phyloP scores from a whole-genome alignment of 495 filamentous ascomycete genomes.

The Neurospora africana region DNA sequence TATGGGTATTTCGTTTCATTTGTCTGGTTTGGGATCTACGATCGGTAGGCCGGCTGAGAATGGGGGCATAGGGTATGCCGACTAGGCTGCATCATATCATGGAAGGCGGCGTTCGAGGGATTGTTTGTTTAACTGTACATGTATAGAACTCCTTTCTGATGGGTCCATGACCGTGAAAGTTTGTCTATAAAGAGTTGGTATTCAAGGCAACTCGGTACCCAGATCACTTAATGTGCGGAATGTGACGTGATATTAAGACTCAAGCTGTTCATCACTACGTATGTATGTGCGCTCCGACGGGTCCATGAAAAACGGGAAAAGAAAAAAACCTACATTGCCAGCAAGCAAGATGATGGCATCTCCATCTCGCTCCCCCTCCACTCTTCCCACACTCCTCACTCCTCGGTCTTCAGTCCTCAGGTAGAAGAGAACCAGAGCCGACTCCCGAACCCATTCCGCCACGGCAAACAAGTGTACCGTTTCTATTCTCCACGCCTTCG shows the following conservation, averaged over 20 bases:
- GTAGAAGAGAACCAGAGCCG: not conserved
- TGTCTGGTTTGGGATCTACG: not conserved
- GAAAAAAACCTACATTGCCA: not conserved
- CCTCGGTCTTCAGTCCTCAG: not conserved
- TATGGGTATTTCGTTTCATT: not conserved
- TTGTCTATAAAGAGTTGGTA: not conserved
- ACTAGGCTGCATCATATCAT: not conserved
- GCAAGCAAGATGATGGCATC: not conserved
- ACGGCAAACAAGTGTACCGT: conserved; percentile 12
- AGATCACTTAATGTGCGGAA: too few species aligned
- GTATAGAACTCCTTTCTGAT: not conserved
- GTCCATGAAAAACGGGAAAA: too few species aligned
- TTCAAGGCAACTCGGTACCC: not conserved
- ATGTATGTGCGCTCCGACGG: not conserved
- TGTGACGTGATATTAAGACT: not conserved
- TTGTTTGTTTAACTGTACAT: not conserved
- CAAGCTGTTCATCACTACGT: not conserved
- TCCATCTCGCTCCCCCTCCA: not conserved
- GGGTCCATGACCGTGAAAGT: not conserved
- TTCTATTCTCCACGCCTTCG: conserved; percentile 14
- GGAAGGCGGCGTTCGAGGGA: not conserved
- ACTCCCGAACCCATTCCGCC: conserved; percentile 1
- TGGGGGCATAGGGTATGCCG: not conserved
- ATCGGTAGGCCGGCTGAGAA: not conserved
- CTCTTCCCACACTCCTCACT: not conserved